Evolutionary conservation across 345 rosid species (phyloP), one percentile per base, ranked within the genome.

Genomic region (Gossypium thurberi): DNA sequence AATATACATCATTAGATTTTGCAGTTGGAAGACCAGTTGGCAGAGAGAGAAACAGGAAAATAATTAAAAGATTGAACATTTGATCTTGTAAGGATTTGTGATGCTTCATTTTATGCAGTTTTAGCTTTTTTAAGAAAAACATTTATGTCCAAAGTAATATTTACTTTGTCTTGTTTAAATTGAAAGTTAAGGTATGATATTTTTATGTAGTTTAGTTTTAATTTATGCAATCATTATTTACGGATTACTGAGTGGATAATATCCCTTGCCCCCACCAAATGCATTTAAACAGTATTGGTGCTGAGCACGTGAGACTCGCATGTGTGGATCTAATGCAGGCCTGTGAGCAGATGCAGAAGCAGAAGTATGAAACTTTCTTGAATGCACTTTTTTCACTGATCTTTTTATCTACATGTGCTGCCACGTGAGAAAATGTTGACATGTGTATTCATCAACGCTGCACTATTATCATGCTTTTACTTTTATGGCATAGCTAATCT

Each of bases 261-360:
- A n/a, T 25, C 46, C 44, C 44, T 15, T 3, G 1, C 43, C 17
- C 44, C 25, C 21, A 50, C 46, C 20, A 46, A 40, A 25, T 60
- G 57, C 20, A 44, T 62, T 68, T 50, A 61, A 69, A 60, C 79
- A 85, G 89, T 48, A 77, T 87, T 40, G 89, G 91, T 0, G 84
- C 82, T 8, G 86, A 80, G 76, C 85, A 79, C 17, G 58, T 87
- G 81, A 84, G 82, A 79, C 79, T 74, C 37, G 78, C 89, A 68
- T 78, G 84, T 61, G 61, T 18, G 48, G 53, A 43, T 70, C 85
- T 87, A 48, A 77, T 81, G 73, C 65, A 6, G 73, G 86, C 85
- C 61, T 85, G 84, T 73, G 76, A 74, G 60, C 62, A 78, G 57
- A 76, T 33, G 84, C 66, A 70, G 46, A 65, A 62, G 61, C 51